phyloP scores from a whole-genome alignment of 345 rosid genomes.

The Brassica carinata region DNA sequence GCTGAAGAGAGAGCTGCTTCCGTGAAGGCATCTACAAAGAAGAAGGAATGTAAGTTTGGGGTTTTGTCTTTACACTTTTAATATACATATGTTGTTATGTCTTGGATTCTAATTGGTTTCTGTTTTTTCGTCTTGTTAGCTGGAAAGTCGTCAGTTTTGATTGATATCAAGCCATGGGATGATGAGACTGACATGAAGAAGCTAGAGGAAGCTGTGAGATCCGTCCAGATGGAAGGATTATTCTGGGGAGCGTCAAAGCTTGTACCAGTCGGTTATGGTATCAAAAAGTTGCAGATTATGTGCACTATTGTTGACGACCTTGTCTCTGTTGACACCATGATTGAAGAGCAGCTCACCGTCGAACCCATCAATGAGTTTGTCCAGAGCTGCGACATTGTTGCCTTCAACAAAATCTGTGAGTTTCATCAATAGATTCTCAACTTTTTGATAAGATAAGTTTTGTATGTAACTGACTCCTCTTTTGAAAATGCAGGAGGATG shows the following conservation, averaged over 20 bases:
- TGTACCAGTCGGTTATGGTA: slow-evolving; percentile 77
- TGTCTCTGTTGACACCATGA: slow-evolving; percentile 70
- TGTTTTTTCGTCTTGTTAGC: slow-evolving; percentile 40
- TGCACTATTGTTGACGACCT: slow-evolving; percentile 77
- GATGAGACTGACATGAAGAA: slow-evolving; percentile 90
- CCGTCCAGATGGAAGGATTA: slow-evolving; percentile 64
- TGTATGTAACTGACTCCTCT: background rate
- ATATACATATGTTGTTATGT: background rate
- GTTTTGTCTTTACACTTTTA: background rate
- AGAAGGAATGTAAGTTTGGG: slow-evolving; percentile 50
- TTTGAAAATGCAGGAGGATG: slow-evolving; percentile 29
- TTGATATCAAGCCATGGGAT: slow-evolving; percentile 86
- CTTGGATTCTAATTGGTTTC: background rate
- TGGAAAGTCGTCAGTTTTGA: slow-evolving; percentile 75
- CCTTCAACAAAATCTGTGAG: slow-evolving; percentile 82
- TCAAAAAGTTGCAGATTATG: slow-evolving; percentile 86
- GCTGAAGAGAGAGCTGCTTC: slow-evolving; percentile 79
- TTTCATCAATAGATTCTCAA: background rate
- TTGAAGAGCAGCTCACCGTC: slow-evolving; percentile 64
- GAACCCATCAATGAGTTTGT: slow-evolving; percentile 75
- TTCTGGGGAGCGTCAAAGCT: slow-evolving; percentile 90
- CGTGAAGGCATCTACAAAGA: slow-evolving; percentile 67
- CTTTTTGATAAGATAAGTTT: background rate
- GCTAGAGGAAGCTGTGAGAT: slow-evolving; percentile 76
- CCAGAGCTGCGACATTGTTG: slow-evolving; percentile 86